Evolutionary conservation across 345 rosid species (phyloP).

Genomic region (Tarenaya hassleriana): DNA sequence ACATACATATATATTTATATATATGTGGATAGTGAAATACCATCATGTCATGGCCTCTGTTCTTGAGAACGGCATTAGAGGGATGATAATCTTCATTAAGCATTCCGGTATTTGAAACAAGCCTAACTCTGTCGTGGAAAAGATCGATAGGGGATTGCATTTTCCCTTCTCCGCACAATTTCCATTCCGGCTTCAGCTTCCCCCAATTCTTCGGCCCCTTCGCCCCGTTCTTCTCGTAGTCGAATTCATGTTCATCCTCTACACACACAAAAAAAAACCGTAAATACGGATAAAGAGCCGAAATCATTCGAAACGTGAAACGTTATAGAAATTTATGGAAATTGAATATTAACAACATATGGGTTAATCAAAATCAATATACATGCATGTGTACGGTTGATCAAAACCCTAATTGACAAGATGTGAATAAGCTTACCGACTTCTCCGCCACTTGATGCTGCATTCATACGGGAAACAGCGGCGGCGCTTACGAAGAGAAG

Average conservation of each 20-base stretch:
- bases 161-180: conserved; percentile 47
- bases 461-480: too few relatives aligned
- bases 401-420: too few relatives aligned
- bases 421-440: too few relatives aligned
- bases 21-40: conserved; percentile 31
- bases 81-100: conserved; percentile 49
- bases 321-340: too few relatives aligned
- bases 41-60: conserved; percentile 83
- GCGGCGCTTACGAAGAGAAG: too few relatives aligned
- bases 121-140: conserved; percentile 32
- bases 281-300: too few relatives aligned
- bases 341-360: too few relatives aligned
- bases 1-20: too few relatives aligned
- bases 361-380: too few relatives aligned
- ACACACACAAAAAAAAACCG: neutral
- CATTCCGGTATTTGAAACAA: conserved; percentile 38
- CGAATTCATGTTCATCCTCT: conserved; percentile 72
- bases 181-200: conserved; percentile 54
- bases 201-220: conserved; percentile 77
- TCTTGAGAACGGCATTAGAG: conserved; percentile 44
- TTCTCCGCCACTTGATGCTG: too few relatives aligned
- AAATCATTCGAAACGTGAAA: too few relatives aligned
- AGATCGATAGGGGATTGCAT: conserved; percentile 88
- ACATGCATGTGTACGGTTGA: too few relatives aligned
- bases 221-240: conserved; percentile 31